Evolutionary conservation across 148 eudicot genomes (phyloP), one percentile per base, ranked within the genome.

Genomic region (Amaranthus palmeri): DNA sequence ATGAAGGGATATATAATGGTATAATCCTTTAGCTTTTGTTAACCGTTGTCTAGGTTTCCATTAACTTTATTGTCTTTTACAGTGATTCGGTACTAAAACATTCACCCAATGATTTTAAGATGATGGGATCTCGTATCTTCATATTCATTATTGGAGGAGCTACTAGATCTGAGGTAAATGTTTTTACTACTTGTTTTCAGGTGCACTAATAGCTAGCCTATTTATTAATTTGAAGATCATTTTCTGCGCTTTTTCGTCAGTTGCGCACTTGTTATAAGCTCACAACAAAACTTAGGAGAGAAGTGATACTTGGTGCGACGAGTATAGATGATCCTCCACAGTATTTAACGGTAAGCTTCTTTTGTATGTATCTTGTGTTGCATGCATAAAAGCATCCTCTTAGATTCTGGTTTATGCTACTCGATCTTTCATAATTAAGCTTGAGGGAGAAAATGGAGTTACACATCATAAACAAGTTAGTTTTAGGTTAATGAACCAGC

Each of bases 191-290:
- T 68, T 65, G 44, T 45, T 49, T 36, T 17, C 40, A n/a, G 54
- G 15, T 51, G 53, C 45, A 55, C 7, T 55, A 40, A 15, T 14
- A 18, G 25, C 15, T 51, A 62, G 59, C 6, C 13, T 10, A 12
- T 58, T 17, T 54, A 10, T 14, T 72, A 18, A 45, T 5, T 74
- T 78, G 55, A 65, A 74, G 44, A 10, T 49, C 54, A 13, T 49
- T 51, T 46, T 75, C 14, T 81, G 36, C 60, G 3, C 36, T 79
- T 54, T 74, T 56, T 76, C 67, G 13, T 81, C 82, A 95, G 99
- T 79, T 95, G 54, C 85, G 99, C 71, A 90, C 87, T 74, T 95
- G 99, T 80, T 95, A 95, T 84, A 95, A 92, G 82, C 97, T 95
- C 51, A 95, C 97, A 4, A 46, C 93, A 72, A 95, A 92, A 73